These are phyloP conservation scores for Heimioporus retisporus DNA, from an alignment of 1,284 basidiomycete genomes.

Conservation along the genomic window DNA sequence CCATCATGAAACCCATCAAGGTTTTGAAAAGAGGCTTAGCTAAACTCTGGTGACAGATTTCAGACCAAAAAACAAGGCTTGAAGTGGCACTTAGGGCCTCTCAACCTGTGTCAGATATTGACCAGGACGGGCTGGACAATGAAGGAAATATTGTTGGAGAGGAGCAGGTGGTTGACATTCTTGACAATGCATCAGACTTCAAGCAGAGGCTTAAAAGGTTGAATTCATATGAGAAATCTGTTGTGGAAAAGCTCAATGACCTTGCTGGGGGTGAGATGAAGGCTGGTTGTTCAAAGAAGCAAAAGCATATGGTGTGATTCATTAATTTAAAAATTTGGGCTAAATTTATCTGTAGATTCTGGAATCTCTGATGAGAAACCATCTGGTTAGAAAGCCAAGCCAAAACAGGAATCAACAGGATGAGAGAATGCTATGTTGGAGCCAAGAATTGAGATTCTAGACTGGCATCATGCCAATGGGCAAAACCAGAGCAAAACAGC, in stretches of 20 bases:
- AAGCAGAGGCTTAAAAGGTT: constrained; percentile 4
- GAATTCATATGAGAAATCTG: not conserved
- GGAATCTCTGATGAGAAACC: not conserved
- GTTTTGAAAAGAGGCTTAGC: no score
- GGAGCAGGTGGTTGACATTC: no score
- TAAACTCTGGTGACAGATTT: no score
- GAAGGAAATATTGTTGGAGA: no score
- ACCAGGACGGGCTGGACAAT: no score
- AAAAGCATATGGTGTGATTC: constrained; percentile 8
- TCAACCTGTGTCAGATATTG: no score
- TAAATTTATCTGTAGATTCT: not conserved
- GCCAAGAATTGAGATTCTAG: constrained; percentile 20
- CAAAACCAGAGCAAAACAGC: constrained; percentile 11
- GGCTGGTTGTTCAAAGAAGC: constrained; percentile 8
- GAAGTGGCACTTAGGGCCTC: no score
- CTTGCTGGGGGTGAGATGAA: not conserved
- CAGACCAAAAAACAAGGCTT: no score
- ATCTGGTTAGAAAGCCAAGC: no score
- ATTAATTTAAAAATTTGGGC: no score
- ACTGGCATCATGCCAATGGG: constrained; percentile 19
- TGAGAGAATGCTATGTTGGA: constrained; percentile 11
- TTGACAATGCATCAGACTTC: constrained; percentile 9
- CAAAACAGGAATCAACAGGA: not conserved
- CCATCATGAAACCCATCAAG: no score
- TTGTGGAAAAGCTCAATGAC: constrained; percentile 11